Evolutionary conservation across 306 rosid genomes (phyloP).

Genomic region (Comarum palustre): DNA sequence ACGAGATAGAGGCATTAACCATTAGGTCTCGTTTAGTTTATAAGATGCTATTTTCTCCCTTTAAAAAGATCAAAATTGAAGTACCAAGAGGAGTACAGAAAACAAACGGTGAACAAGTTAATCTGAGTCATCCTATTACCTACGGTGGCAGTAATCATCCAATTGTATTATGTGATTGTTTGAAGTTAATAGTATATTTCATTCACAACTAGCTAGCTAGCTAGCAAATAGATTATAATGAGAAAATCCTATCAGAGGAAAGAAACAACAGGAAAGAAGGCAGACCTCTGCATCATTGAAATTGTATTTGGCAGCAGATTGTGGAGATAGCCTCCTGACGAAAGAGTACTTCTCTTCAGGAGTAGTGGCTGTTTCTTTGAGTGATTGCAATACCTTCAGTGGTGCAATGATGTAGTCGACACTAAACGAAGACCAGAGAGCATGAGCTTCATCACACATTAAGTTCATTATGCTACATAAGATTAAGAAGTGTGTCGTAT

Average conservation of each 20-base stretch:
- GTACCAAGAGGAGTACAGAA: neutral
- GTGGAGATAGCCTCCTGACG: constrained; percentile 76
- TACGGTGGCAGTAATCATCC: neutral
- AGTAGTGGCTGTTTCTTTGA: constrained; percentile 67
- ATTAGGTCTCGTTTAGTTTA: neutral
- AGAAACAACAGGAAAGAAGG: constrained; percentile 20
- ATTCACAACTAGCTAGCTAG: neutral
- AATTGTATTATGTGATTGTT: neutral
- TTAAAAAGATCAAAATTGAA: neutral
- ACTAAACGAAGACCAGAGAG: constrained; percentile 39
- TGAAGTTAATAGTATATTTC: neutral
- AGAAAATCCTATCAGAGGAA: constrained; percentile 18
- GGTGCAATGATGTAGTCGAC: constrained; percentile 97
- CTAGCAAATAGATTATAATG: neutral
- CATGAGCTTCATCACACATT: constrained; percentile 13
- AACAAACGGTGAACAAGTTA: neutral
- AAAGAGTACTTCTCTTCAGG: constrained; percentile 85
- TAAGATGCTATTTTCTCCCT: neutral
- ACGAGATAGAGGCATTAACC: neutral
- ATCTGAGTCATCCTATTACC: neutral
- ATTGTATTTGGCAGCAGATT: constrained; percentile 58
- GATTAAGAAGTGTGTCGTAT: constrained; percentile 11
- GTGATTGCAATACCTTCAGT: constrained; percentile 86
- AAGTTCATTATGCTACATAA: constrained; percentile 25
- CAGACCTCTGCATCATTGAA: constrained; percentile 79